Conservation (phyloP, 2,329 filamentous ascomycete species). For the Fusarium udum region DNA sequence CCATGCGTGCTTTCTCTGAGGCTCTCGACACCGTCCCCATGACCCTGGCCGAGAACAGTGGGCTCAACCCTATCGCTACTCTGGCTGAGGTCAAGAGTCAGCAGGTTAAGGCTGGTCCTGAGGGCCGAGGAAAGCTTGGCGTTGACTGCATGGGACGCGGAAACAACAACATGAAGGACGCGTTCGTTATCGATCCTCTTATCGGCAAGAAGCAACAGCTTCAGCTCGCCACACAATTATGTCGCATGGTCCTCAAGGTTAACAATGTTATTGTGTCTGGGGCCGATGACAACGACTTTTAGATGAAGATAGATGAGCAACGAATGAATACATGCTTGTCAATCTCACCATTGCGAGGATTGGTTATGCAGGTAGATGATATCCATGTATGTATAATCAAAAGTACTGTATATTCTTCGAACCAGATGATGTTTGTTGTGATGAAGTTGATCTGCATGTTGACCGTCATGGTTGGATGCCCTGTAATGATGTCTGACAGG, state of each 20-base stretch:
- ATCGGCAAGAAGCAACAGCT: conserved; percentile 99
- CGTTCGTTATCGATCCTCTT: conserved; percentile 97
- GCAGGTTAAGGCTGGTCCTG: conserved; percentile 79
- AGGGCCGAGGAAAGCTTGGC: conserved; percentile 72
- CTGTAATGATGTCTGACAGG: conserved; percentile 7
- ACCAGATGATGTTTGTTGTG: neutral
- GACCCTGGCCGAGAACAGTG: conserved; percentile 97
- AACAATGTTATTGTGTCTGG: conserved; percentile 97
- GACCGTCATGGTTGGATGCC: conserved; percentile 11
- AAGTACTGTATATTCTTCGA: conserved; percentile 15
- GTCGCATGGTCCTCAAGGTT: conserved; percentile 96
- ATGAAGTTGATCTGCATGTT: neutral
- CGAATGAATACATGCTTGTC: conserved; percentile 36
- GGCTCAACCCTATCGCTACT: conserved; percentile 93
- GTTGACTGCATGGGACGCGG: conserved; percentile 98
- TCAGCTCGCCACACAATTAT: conserved; percentile 94
- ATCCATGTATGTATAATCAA: conserved; percentile 34
- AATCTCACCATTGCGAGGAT: conserved; percentile 36
- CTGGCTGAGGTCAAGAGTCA: conserved; percentile 95
- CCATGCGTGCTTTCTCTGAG: conserved; percentile 97
- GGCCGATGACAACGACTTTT: conserved; percentile 87
- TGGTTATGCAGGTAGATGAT: conserved; percentile 33
- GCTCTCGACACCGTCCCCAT: conserved; percentile 93
- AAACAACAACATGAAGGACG: conserved; percentile 96
- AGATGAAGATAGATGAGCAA: conserved; percentile 49